A percentile compares a stretch with the other conserved stretches of the same genome.
Conservation (phyloP, 306 rosid species). For the Cucurbita pepo region DNA sequence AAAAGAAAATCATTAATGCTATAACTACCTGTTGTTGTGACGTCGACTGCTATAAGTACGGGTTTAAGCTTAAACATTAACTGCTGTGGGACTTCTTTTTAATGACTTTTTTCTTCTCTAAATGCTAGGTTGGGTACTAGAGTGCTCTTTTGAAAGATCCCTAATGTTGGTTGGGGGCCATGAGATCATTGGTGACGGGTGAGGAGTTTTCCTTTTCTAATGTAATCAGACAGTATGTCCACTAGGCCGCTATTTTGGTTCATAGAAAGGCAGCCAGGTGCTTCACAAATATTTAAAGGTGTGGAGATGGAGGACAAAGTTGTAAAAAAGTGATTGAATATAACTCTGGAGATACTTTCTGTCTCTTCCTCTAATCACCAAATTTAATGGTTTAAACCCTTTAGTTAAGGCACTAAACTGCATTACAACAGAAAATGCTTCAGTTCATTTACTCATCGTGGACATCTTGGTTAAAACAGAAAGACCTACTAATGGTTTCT, state of each 20-base stretch:
- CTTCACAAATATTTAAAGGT: background rate
- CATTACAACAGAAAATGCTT: background rate
- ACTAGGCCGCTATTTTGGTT: background rate
- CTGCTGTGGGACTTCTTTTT: conserved; percentile 3
- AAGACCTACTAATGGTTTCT: background rate
- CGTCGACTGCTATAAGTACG: background rate
- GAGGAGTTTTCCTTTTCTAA: background rate
- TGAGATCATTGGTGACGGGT: background rate
- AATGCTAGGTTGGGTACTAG: background rate
- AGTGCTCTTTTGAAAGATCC: background rate
- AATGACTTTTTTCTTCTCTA: background rate
- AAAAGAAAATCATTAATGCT: background rate
- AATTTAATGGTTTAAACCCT: background rate
- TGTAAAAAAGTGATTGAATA: background rate
- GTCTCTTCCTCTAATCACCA: background rate
- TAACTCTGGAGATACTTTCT: background rate
- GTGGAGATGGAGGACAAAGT: background rate
- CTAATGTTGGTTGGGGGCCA: background rate
- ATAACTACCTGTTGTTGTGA: conserved; percentile 1
- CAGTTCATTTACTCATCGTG: background rate
- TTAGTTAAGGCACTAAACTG: background rate
- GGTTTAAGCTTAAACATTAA: background rate
- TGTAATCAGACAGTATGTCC: conserved; percentile 1
- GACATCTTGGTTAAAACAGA: background rate
- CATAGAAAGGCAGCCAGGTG: background rate